Evolutionary conservation across 352 stramenopile genomes (phyloP).

Genomic region (Phytophthora cryptogea): DNA sequence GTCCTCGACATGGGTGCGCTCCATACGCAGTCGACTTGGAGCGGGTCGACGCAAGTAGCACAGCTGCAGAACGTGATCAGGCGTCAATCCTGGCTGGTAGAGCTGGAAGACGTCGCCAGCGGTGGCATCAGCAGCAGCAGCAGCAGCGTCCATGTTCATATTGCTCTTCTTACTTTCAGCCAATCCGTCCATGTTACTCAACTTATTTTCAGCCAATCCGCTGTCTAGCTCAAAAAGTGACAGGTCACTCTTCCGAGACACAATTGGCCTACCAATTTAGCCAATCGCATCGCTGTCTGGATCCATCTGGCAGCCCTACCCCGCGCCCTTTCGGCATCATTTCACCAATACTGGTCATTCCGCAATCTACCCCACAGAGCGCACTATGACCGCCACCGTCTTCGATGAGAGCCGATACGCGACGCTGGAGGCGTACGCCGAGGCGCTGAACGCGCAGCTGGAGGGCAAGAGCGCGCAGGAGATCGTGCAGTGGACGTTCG

Average conservation of each 20-base stretch:
- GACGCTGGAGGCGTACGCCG: constrained; percentile 69
- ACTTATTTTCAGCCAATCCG: constrained; percentile 6
- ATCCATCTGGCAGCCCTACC: constrained; percentile 1
- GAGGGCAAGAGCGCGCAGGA: constrained; percentile 53
- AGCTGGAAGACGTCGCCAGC: constrained; percentile 48
- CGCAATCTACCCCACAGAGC: constrained; percentile 15
- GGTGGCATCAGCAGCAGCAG: not conserved
- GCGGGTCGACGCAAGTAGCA: constrained; percentile 52
- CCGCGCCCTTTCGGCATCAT: constrained; percentile 15
- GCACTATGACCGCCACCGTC: constrained; percentile 28
- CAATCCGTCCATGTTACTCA: constrained; percentile 1
- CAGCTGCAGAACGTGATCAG: constrained; percentile 65
- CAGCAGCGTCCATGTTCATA: not conserved
- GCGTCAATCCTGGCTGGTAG: constrained; percentile 59
- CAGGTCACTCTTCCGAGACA: constrained; percentile 1
- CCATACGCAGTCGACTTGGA: constrained; percentile 22
- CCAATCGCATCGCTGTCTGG: constrained; percentile 5
- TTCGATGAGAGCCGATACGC: constrained; percentile 51
- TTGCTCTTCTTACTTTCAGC: not conserved
- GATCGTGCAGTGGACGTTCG: constrained; percentile 73
- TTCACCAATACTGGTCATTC: constrained; percentile 23
- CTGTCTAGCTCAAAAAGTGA: not conserved
- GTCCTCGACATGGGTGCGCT: constrained; percentile 37
- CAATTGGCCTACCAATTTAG: constrained; percentile 12
- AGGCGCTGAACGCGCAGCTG: constrained; percentile 66